These are phyloP conservation scores for Dactylonectria macrodidyma DNA, from an alignment of 2,329 filamentous ascomycete species.

Conservation along the genomic window DNA sequence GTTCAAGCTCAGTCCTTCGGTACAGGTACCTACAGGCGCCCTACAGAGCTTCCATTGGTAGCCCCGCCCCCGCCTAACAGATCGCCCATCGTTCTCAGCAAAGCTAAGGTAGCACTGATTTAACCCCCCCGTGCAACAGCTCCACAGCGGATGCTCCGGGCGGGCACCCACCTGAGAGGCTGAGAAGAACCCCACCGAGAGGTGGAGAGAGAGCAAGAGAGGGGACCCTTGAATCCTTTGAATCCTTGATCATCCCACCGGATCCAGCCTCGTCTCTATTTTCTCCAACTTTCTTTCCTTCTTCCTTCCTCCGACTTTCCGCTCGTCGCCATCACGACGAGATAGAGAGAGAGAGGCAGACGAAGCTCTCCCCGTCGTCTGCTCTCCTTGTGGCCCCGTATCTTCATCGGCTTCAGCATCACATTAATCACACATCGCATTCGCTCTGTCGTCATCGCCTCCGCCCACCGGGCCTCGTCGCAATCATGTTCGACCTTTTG, in stretches of 20 bases:
- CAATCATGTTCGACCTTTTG: constrained; percentile 82
- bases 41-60: neutral
- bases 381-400: neutral
- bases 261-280: constrained; percentile 22
- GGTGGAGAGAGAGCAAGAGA: neutral
- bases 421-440: constrained; percentile 15
- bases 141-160: constrained; percentile 39
- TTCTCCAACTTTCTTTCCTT: constrained; percentile 9
- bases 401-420: neutral
- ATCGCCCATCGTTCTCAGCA: neutral
- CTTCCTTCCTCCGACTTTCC: constrained; percentile 5
- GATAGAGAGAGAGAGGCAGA: neutral
- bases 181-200: neutral
- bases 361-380: neutral
- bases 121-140: constrained; percentile 3
- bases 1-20: too few relatives aligned
- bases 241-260: neutral
- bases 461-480: constrained; percentile 24
- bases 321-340: neutral
- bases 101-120: neutral
- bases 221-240: constrained; percentile 1
- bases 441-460: constrained; percentile 23
- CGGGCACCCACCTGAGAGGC: constrained; percentile 32
- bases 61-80: neutral
- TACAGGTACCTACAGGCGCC: neutral